These are phyloP conservation scores for Salix brachista DNA, from an alignment of 345 rosid genomes.

Conservation along the genomic window DNA sequence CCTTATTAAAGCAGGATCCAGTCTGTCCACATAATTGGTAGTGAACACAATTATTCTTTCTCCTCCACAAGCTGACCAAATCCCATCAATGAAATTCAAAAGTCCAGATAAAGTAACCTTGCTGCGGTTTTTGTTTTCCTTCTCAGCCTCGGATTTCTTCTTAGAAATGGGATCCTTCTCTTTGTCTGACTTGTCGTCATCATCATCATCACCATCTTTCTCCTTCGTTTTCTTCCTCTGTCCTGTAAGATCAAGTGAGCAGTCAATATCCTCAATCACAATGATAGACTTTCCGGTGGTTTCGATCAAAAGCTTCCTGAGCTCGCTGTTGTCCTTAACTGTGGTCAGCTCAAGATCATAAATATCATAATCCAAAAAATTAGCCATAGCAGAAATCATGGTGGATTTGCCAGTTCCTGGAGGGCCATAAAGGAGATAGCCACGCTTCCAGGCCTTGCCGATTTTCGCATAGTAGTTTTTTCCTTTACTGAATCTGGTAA, in stretches of 20 bases:
- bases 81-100: slow-evolving; percentile 15
- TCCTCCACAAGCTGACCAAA: slow-evolving; percentile 20
- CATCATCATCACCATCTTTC: not conserved
- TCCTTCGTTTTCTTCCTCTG: slow-evolving; percentile 7
- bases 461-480: slow-evolving; percentile 58
- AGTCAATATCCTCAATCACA: slow-evolving; percentile 17
- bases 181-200: not conserved
- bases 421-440: slow-evolving; percentile 75
- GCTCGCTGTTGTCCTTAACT: slow-evolving; percentile 13
- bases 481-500: slow-evolving; percentile 49
- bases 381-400: slow-evolving; percentile 73
- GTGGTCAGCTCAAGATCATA: slow-evolving; percentile 19
- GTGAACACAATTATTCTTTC: slow-evolving; percentile 14
- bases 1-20: slow-evolving; percentile 20
- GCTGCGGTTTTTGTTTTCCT: not conserved
- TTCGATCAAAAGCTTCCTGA: slow-evolving; percentile 6
- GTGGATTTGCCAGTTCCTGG: slow-evolving; percentile 76
- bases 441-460: slow-evolving; percentile 67
- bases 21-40: slow-evolving; percentile 18
- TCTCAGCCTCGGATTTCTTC: not conserved
- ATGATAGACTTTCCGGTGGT: not conserved
- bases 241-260: slow-evolving; percentile 17
- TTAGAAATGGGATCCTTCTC: slow-evolving; percentile 6
- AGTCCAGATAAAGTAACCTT: slow-evolving; percentile 10
- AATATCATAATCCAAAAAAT: slow-evolving; percentile 33